Conservation (phyloP, 2,329 filamentous ascomycete species). For the Colletotrichum tropicale region DNA sequence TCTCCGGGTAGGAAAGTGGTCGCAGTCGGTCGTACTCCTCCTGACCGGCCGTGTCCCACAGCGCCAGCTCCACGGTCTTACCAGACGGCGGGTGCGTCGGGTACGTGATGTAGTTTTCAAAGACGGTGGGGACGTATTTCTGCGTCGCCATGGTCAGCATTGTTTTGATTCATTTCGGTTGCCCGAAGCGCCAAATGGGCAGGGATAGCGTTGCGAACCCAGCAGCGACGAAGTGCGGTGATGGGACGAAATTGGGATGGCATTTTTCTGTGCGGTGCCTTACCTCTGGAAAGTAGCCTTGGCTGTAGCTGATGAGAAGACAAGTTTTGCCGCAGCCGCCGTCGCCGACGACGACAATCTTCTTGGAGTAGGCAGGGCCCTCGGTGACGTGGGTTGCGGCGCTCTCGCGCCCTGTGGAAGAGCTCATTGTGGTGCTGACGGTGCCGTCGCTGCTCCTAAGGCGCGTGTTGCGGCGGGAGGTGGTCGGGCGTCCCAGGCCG, state of each 20-base stretch:
- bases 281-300: slow-evolving; percentile 99
- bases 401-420: slow-evolving; percentile 76
- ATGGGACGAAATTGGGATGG: neutral
- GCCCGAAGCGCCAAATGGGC: neutral
- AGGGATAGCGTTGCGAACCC: neutral
- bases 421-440: slow-evolving; percentile 83
- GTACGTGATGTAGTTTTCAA: slow-evolving; percentile 99
- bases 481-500: slow-evolving; percentile 21
- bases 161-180: slow-evolving; percentile 1
- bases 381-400: slow-evolving; percentile 86
- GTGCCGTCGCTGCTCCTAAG: slow-evolving; percentile 85
- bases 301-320: slow-evolving; percentile 96
- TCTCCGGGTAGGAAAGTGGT: slow-evolving; percentile 96
- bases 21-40: slow-evolving; percentile 98
- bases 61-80: slow-evolving; percentile 93
- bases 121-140: slow-evolving; percentile 99
- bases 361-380: slow-evolving; percentile 94
- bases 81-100: slow-evolving; percentile 86
- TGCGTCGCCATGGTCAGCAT: slow-evolving; percentile 41
- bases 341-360: slow-evolving; percentile 98
- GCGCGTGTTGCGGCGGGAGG: slow-evolving; percentile 51
- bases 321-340: slow-evolving; percentile 99
- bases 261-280: slow-evolving; percentile 26
- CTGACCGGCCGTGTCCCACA: slow-evolving; percentile 98
- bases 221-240: neutral